Percentiles rank a stretch among this genome's conserved stretches.
Evolutionary conservation across 2,329 filamentous ascomycete genomes (phyloP).

Genomic region (Xylariaceae sp.): DNA sequence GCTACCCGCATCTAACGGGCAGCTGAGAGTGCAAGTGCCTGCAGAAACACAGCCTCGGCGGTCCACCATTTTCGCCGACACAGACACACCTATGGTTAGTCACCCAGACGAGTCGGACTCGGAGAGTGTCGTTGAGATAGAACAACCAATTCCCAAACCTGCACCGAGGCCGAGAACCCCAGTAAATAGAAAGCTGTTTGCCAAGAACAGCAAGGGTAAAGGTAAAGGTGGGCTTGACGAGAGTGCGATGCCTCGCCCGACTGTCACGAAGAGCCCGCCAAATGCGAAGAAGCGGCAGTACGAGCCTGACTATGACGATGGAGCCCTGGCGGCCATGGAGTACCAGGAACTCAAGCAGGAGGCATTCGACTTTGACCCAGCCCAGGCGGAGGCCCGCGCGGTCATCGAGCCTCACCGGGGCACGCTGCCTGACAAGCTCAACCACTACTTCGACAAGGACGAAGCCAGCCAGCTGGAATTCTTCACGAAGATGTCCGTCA

Average conservation of each 20-base stretch:
- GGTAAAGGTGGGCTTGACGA: constrained; percentile 14
- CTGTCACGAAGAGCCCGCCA: constrained; percentile 14
- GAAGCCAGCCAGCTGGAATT: constrained; percentile 38
- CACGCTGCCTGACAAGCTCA: constrained; percentile 40
- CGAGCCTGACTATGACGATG: constrained; percentile 49
- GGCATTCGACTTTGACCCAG: constrained; percentile 50
- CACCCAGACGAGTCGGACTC: constrained; percentile 19
- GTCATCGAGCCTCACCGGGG: constrained; percentile 28
- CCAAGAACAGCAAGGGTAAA: constrained; percentile 11
- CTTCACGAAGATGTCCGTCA: constrained; percentile 44
- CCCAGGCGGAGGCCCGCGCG: constrained; percentile 32
- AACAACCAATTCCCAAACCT: constrained; percentile 21
- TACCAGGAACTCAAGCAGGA: constrained; percentile 43
- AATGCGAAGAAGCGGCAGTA: constrained; percentile 20
- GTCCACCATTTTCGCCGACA: constrained; percentile 23
- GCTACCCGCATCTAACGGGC: constrained; percentile 7
- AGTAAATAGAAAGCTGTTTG: constrained; percentile 22
- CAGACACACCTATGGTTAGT: constrained; percentile 21
- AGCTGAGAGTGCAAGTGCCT: constrained; percentile 13
- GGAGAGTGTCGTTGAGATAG: constrained; percentile 17
- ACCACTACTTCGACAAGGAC: constrained; percentile 36
- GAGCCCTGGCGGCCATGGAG: constrained; percentile 44
- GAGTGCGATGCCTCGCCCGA: constrained; percentile 20
- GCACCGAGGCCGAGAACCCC: constrained; percentile 15
- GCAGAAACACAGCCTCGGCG: constrained; percentile 16